Evolutionary conservation across 2,329 filamentous ascomycete genomes (phyloP).

Genomic region (Penicillium sp.): DNA sequence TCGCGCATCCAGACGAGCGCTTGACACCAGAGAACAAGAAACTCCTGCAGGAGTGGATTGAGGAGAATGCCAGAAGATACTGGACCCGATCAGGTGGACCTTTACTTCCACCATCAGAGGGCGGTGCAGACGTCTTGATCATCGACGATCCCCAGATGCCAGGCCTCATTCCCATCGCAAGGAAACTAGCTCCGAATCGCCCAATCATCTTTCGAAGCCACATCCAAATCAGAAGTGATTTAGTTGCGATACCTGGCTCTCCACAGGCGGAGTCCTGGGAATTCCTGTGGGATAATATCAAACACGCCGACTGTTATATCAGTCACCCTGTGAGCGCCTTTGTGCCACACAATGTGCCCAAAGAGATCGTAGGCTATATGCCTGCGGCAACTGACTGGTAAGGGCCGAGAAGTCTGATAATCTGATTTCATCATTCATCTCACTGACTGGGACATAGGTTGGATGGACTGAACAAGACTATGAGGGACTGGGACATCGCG

Average conservation of each 20-base stretch:
- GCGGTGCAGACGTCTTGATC: conserved; percentile 73
- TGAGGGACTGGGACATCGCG: conserved; percentile 67
- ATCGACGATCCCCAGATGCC: conserved; percentile 87
- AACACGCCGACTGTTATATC: conserved; percentile 73
- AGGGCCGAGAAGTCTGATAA: conserved; percentile 18
- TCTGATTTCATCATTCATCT: background rate
- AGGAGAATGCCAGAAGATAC: conserved; percentile 70
- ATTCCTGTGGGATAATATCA: conserved; percentile 71
- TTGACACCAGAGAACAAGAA: conserved; percentile 62
- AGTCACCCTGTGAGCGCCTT: conserved; percentile 77
- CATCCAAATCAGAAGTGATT: conserved; percentile 76
- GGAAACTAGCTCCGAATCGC: conserved; percentile 66
- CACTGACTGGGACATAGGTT: conserved; percentile 50
- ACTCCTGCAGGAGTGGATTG: conserved; percentile 69
- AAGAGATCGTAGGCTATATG: conserved; percentile 68
- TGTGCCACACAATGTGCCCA: conserved; percentile 67
- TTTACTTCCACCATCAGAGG: conserved; percentile 62
- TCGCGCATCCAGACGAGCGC: conserved; percentile 64
- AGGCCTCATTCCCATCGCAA: conserved; percentile 71
- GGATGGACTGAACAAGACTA: conserved; percentile 75
- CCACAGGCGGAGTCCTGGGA: conserved; percentile 74
- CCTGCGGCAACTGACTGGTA: conserved; percentile 79
- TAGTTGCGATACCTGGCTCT: conserved; percentile 61
- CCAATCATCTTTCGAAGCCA: conserved; percentile 80
- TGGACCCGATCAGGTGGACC: conserved; percentile 71